Conservation (phyloP, 1,139 yeast genomes). For the Yamadazyma oceani region DNA sequence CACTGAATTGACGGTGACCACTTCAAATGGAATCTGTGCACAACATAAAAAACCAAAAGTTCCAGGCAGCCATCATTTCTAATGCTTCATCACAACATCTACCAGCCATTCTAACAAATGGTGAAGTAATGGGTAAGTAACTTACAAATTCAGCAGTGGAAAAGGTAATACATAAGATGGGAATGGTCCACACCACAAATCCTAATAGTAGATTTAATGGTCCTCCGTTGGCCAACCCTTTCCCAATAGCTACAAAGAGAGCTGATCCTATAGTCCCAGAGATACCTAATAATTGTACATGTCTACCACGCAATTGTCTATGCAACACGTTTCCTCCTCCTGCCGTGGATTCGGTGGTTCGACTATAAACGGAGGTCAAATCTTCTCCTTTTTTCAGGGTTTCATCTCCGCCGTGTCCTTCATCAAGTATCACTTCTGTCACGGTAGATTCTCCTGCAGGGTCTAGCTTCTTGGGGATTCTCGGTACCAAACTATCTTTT, state of each 20-base stretch:
- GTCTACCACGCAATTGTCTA: slow-evolving; percentile 31
- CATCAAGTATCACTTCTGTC: not conserved
- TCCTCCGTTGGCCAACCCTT: slow-evolving; percentile 44
- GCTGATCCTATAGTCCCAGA: slow-evolving; percentile 55
- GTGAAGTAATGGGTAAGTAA: slow-evolving; percentile 71
- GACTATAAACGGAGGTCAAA: slow-evolving; percentile 15
- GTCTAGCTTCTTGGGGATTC: slow-evolving; percentile 14
- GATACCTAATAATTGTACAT: slow-evolving; percentile 50
- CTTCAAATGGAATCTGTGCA: slow-evolving; percentile 78
- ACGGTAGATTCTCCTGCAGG: not conserved
- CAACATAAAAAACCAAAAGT: slow-evolving; percentile 79
- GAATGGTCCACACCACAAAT: slow-evolving; percentile 48
- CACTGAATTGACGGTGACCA: slow-evolving; percentile 78
- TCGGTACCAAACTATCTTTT: slow-evolving; percentile 21
- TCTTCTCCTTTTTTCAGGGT: slow-evolving; percentile 6
- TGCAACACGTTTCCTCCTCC: slow-evolving; percentile 18
- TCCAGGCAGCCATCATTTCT: slow-evolving; percentile 79
- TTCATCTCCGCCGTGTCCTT: not conserved
- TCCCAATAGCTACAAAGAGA: slow-evolving; percentile 48
- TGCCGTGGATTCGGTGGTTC: slow-evolving; percentile 16
- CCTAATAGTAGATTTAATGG: slow-evolving; percentile 47
- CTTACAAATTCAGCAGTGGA: slow-evolving; percentile 84
- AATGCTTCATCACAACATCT: slow-evolving; percentile 63
- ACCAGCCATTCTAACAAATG: slow-evolving; percentile 57
- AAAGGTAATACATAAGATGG: slow-evolving; percentile 64